A percentile compares a stretch with the other conserved stretches of the same genome.
Conservation (phyloP, 192 early-diverging fungal genomes). For the Thamnidium elegans region DNA sequence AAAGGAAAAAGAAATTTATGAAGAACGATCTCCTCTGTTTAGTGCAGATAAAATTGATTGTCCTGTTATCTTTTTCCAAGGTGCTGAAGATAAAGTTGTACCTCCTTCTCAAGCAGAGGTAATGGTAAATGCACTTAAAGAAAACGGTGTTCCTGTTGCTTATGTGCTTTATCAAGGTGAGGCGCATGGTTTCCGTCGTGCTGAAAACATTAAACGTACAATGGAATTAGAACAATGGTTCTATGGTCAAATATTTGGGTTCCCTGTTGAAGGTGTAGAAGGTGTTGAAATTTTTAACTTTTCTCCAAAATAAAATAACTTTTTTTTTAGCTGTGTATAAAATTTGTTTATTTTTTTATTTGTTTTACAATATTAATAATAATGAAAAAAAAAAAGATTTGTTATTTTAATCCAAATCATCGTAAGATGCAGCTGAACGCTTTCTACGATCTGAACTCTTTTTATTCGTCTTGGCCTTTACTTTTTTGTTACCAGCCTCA, state of each 20-base stretch:
- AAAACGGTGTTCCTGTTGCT: constrained; percentile 57
- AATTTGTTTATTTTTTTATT: too few species aligned
- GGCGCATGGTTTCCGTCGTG: constrained; percentile 66
- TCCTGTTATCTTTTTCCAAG: constrained; percentile 74
- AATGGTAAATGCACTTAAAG: constrained; percentile 66
- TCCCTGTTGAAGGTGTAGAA: constrained; percentile 49
- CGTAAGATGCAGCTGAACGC: constrained; percentile 14
- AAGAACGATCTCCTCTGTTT: constrained; percentile 62
- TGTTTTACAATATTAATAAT: too few species aligned
- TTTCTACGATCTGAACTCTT: constrained; percentile 31
- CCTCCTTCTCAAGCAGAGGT: constrained; percentile 72
- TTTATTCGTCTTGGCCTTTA: constrained; percentile 23
- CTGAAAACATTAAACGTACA: constrained; percentile 60
- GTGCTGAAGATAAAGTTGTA: constrained; percentile 70
- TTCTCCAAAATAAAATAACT: not conserved
- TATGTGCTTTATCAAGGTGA: constrained; percentile 66
- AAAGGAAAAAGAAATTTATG: constrained; percentile 51
- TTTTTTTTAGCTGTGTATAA: too few species aligned
- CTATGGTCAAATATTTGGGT: constrained; percentile 64
- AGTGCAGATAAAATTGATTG: constrained; percentile 56
- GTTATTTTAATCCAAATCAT: constrained; percentile 9
- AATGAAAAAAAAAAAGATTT: too few species aligned
- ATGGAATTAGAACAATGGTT: constrained; percentile 67
- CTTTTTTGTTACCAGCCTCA: constrained; percentile 45
- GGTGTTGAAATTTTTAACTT: constrained; percentile 35